These are phyloP conservation scores for Clavariopsis aquatica DNA, from an alignment of 495 filamentous ascomycete genomes.

Conservation along the genomic window DNA sequence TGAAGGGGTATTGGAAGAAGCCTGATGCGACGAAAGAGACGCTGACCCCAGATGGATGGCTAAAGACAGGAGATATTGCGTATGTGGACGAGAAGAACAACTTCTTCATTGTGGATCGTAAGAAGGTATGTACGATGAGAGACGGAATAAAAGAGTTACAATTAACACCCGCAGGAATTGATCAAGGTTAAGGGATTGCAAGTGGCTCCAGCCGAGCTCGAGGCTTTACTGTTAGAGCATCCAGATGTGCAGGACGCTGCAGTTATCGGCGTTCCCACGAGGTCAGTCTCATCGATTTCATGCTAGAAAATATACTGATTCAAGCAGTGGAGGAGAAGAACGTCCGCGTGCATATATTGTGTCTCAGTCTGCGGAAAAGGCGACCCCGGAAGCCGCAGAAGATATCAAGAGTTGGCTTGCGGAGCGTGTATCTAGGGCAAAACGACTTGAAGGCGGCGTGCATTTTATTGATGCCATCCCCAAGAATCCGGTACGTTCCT, in stretches of 20 bases:
- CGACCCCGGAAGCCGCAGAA: conserved; percentile 28
- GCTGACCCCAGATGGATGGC: conserved; percentile 45
- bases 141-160: background rate
- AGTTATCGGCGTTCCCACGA: conserved; percentile 44
- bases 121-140: conserved; percentile 39
- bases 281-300: conserved; percentile 14
- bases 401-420: conserved; percentile 41
- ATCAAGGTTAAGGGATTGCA: conserved; percentile 49
- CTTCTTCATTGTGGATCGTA: conserved; percentile 48
- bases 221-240: conserved; percentile 47
- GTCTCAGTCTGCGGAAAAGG: conserved; percentile 23
- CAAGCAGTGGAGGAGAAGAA: conserved; percentile 43
- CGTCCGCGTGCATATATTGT: conserved; percentile 46
- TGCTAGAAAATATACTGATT: background rate
- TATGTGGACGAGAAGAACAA: conserved; percentile 41
- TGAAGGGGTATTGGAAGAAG: conserved; percentile 49
- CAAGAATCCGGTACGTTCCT: conserved; percentile 45
- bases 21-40: conserved; percentile 45
- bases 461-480: conserved; percentile 43
- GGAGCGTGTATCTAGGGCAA: conserved; percentile 39
- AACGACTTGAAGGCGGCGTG: conserved; percentile 44
- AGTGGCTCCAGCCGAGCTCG: conserved; percentile 48
- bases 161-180: conserved; percentile 38
- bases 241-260: conserved; percentile 43
- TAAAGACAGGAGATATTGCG: conserved; percentile 47